Conservation (phyloP, 2,329 filamentous ascomycete genomes). For the Fusarium annulatum region DNA sequence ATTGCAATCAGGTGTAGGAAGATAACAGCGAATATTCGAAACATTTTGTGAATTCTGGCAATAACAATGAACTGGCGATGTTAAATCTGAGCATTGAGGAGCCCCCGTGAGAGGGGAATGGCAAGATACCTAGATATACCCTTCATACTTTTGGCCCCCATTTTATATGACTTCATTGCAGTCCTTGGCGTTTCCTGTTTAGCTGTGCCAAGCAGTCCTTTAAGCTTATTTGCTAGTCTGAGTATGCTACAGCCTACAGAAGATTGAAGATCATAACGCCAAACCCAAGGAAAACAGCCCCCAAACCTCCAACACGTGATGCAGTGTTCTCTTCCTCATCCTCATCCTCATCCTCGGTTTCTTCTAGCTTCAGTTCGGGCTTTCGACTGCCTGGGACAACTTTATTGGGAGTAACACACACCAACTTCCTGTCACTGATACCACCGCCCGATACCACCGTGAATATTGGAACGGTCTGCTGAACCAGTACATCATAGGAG, state of each 20-base stretch:
- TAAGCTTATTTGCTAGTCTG: not conserved
- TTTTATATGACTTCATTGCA: not conserved
- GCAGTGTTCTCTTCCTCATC: not conserved
- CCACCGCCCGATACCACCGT: not conserved
- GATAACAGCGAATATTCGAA: not conserved
- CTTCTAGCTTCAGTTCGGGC: not conserved
- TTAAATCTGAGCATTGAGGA: not conserved
- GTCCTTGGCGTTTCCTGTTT: not conserved
- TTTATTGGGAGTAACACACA: not conserved
- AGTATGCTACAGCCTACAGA: not conserved
- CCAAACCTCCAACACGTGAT: not conserved
- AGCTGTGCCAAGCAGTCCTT: not conserved
- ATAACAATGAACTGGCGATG: not conserved
- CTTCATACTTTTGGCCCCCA: not conserved
- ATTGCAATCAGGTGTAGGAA: not conserved
- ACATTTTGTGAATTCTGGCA: rapidly evolving
- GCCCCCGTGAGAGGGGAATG: rapidly evolving
- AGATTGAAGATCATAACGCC: not conserved
- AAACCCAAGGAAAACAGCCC: not conserved
- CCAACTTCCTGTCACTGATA: not conserved
- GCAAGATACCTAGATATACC: not conserved
- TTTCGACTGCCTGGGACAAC: not conserved
- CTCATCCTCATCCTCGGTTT: not conserved
- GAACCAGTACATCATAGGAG: not conserved
- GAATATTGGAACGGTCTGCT: not conserved